Evolutionary conservation across 2,329 filamentous ascomycete species (phyloP).

Genomic region (Claviceps sorghi): DNA sequence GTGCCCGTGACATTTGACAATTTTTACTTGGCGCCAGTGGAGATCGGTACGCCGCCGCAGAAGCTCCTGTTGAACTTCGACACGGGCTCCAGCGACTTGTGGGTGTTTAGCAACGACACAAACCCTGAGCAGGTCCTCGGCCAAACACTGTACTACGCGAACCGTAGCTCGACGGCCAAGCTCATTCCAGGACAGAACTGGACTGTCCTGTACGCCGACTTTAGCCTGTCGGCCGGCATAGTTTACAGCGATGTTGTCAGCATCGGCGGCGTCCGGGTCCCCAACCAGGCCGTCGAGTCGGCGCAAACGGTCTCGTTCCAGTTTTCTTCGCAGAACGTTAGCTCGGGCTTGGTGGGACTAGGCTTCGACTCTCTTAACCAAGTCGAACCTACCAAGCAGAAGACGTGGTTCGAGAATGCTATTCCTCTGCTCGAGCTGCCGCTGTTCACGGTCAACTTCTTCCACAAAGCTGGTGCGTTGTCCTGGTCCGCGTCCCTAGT

Average conservation of each 20-base stretch:
- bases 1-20: slow-evolving; percentile 6
- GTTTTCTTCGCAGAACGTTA: slow-evolving; percentile 22
- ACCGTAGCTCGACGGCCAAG: slow-evolving; percentile 22
- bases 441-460: slow-evolving; percentile 57
- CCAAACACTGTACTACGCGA: slow-evolving; percentile 26
- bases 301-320: slow-evolving; percentile 25
- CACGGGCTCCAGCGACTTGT: slow-evolving; percentile 15
- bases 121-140: slow-evolving; percentile 20
- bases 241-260: slow-evolving; percentile 29
- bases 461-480: slow-evolving; percentile 25
- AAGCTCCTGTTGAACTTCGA: slow-evolving; percentile 10
- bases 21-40: slow-evolving; percentile 9
- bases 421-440: slow-evolving; percentile 7
- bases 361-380: slow-evolving; percentile 29
- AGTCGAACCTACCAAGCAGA: slow-evolving; percentile 24
- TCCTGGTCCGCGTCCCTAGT: not conserved
- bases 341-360: slow-evolving; percentile 28
- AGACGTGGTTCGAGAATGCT: slow-evolving; percentile 28
- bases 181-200: slow-evolving; percentile 23
- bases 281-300: slow-evolving; percentile 27
- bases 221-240: slow-evolving; percentile 25
- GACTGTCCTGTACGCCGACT: slow-evolving; percentile 30
- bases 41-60: slow-evolving; percentile 11
- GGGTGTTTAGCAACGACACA: slow-evolving; percentile 29
- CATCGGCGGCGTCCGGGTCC: slow-evolving; percentile 26